Evolutionary conservation across 2,329 filamentous ascomycete genomes (phyloP).

Genomic region (Phialocephala subalpina): DNA sequence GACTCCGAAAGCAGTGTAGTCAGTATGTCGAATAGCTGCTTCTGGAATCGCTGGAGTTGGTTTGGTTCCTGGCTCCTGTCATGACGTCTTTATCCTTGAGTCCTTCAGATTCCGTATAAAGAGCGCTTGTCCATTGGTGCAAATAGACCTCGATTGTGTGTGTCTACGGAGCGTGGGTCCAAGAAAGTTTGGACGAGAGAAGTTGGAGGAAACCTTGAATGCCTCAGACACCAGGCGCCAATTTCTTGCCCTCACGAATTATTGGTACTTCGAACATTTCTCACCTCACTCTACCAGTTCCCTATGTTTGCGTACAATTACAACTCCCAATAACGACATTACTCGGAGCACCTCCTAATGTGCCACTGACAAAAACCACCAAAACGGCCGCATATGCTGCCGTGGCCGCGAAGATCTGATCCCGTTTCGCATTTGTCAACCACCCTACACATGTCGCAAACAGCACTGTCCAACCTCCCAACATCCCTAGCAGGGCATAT

Average conservation of each 20-base stretch:
- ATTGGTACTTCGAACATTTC: too few species aligned
- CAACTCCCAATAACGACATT: not conserved
- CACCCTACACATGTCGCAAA: slow-evolving; percentile 33
- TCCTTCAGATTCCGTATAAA: too few species aligned
- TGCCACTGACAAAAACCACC: slow-evolving; percentile 37
- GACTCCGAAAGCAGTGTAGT: too few species aligned
- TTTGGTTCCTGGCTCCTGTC: too few species aligned
- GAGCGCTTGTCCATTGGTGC: too few species aligned
- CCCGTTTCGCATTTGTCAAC: slow-evolving; percentile 33
- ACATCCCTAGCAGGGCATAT: slow-evolving; percentile 29
- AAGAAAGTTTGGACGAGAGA: too few species aligned
- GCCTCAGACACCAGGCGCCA: not conserved
- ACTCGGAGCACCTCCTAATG: slow-evolving; percentile 17
- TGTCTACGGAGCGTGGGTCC: too few species aligned
- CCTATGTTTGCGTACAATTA: not conserved
- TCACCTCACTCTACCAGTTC: too few species aligned
- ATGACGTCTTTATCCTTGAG: not conserved
- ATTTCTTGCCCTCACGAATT: too few species aligned
- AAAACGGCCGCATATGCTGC: slow-evolving; percentile 36
- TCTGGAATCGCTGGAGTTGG: too few species aligned
- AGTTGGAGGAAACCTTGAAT: not conserved
- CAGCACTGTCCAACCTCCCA: slow-evolving; percentile 33
- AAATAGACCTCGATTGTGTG: too few species aligned
- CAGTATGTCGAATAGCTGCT: too few species aligned
- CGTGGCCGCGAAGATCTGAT: slow-evolving; percentile 33